phyloP scores from a whole-genome alignment of 306 rosid species.

The Begonia masoniana region DNA sequence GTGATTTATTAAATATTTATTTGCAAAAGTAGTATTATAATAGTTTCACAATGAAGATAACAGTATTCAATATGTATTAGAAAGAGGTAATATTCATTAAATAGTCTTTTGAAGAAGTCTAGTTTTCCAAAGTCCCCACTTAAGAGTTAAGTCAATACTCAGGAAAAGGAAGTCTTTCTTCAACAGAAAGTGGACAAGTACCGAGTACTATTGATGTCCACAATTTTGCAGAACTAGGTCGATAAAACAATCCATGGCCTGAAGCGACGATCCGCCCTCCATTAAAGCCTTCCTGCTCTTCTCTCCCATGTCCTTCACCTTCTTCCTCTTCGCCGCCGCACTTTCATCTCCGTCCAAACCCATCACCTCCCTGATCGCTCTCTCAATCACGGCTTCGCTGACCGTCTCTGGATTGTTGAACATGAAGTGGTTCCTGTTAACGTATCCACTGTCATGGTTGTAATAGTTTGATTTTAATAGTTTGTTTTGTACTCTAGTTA shows the following conservation, averaged over 20 bases:
- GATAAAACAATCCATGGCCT: not conserved
- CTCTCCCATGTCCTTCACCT: conserved; percentile 5
- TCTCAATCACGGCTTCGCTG: conserved; percentile 2
- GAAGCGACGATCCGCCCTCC: conserved; percentile 10
- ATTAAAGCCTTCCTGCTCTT: conserved; percentile 4
- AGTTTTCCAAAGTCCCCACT: not conserved
- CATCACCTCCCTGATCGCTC: conserved; percentile 13
- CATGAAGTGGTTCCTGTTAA: not conserved
- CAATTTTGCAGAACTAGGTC: not conserved
- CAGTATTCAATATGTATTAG: too few species aligned
- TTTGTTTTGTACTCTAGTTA: too few species aligned
- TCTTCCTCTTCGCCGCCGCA: not conserved
- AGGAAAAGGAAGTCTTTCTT: too few species aligned
- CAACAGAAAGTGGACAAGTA: too few species aligned
- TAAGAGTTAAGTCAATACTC: too few species aligned
- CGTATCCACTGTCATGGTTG: too few species aligned
- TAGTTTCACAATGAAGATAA: too few species aligned
- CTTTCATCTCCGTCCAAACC: not conserved
- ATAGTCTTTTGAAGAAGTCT: too few species aligned
- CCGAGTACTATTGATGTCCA: not conserved
- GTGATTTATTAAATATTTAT: too few species aligned
- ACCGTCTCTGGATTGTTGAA: not conserved
- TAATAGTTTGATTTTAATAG: too few species aligned
- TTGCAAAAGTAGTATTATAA: too few species aligned
- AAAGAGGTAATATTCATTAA: too few species aligned